Evolutionary conservation across 2,329 filamentous ascomycete genomes (phyloP).

Genomic region (Emergomyces africanus): DNA sequence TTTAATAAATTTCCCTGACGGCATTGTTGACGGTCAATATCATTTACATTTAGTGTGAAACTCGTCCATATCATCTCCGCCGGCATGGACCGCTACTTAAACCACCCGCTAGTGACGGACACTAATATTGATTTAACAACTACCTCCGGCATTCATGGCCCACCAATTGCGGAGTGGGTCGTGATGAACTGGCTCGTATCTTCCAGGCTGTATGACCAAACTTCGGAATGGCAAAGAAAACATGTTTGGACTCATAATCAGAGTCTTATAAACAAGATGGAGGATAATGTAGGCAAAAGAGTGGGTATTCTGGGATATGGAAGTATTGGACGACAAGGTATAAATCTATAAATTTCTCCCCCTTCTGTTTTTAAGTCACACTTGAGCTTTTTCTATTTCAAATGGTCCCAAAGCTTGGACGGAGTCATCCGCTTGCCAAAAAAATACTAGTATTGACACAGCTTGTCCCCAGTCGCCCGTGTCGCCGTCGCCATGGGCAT

Average conservation of each 20-base stretch:
- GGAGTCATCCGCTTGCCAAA: neutral
- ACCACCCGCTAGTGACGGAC: slow-evolving; percentile 41
- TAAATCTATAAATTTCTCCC: neutral
- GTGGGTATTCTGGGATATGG: slow-evolving; percentile 52
- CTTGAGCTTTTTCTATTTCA: neutral
- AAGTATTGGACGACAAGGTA: slow-evolving; percentile 49
- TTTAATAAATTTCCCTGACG: neutral
- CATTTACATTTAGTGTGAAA: slow-evolving; percentile 21
- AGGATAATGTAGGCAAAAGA: slow-evolving; percentile 45
- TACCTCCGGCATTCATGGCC: slow-evolving; percentile 45
- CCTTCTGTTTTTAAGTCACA: neutral
- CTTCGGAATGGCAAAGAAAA: slow-evolving; percentile 47
- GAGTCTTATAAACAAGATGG: slow-evolving; percentile 23
- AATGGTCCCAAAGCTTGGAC: neutral
- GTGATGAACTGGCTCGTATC: slow-evolving; percentile 49
- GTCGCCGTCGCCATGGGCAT: slow-evolving; percentile 55
- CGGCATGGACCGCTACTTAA: slow-evolving; percentile 42
- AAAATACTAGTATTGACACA: neutral
- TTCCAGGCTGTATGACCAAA: slow-evolving; percentile 40
- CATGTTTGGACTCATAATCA: slow-evolving; percentile 38
- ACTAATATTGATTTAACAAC: slow-evolving; percentile 43
- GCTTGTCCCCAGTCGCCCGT: slow-evolving; percentile 32
- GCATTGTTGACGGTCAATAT: slow-evolving; percentile 3
- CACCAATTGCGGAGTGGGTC: slow-evolving; percentile 56
- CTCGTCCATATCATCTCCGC: slow-evolving; percentile 47